These are phyloP conservation scores for Candida caryicola DNA, from an alignment of 805 yeast species.

Conservation along the genomic window DNA sequence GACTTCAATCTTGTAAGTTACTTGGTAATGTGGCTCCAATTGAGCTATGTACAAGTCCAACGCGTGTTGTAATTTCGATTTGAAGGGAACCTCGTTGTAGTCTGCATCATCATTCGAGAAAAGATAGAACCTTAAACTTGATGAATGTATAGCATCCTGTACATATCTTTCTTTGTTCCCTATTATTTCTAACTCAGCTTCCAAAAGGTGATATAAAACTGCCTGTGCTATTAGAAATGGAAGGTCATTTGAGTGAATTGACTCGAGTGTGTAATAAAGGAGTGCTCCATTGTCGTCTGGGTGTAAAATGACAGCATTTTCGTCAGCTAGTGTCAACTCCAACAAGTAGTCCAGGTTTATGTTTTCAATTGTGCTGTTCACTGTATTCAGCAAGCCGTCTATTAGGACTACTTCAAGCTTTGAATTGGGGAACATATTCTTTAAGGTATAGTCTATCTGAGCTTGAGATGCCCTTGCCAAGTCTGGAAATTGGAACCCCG, in stretches of 20 bases:
- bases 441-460: slow-evolving; percentile 29
- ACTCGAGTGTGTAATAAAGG: slow-evolving; percentile 39
- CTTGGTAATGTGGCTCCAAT: background rate
- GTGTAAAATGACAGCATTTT: slow-evolving; percentile 45
- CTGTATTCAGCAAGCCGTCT: too few species aligned
- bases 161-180: background rate
- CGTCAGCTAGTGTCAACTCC: slow-evolving; percentile 36
- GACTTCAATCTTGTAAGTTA: background rate
- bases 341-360: slow-evolving; percentile 28
- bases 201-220: slow-evolving; percentile 28
- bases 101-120: background rate
- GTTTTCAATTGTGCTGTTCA: slow-evolving; percentile 13
- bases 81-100: background rate
- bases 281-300: slow-evolving; percentile 37
- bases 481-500: slow-evolving; percentile 63
- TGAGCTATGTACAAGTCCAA: background rate
- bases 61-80: background rate
- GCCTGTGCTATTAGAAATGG: slow-evolving; percentile 61
- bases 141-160: background rate
- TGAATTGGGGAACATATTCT: slow-evolving; percentile 4
- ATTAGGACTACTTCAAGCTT: slow-evolving; percentile 12
- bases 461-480: slow-evolving; percentile 47
- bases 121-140: background rate
- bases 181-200: slow-evolving; percentile 19
- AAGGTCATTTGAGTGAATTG: slow-evolving; percentile 55